These are phyloP conservation scores for Umbilicaria muhlenbergii DNA, from an alignment of 495 filamentous ascomycete genomes.

Conservation along the genomic window DNA sequence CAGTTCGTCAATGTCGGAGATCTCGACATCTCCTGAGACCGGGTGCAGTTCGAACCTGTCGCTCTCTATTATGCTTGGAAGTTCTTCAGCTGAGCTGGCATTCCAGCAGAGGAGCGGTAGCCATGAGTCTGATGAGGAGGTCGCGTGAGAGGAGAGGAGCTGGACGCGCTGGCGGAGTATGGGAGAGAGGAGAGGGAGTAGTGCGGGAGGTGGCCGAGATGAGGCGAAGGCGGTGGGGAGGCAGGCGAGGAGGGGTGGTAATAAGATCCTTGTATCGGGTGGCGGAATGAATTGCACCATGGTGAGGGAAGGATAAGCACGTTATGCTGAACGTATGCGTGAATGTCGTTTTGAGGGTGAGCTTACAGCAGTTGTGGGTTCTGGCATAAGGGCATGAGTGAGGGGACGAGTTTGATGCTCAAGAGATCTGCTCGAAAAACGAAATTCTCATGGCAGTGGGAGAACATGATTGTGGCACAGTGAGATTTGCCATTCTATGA, in stretches of 20 bases:
- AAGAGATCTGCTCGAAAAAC: too few species aligned
- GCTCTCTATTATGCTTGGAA: slow-evolving; percentile 47
- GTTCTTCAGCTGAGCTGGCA: slow-evolving; percentile 42
- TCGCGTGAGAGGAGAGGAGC: slow-evolving; percentile 41
- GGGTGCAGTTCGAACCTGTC: slow-evolving; percentile 76
- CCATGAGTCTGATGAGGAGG: slow-evolving; percentile 62
- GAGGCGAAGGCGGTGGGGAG: slow-evolving; percentile 76
- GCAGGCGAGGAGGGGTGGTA: slow-evolving; percentile 67
- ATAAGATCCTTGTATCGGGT: slow-evolving; percentile 46
- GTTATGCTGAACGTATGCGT: too few species aligned
- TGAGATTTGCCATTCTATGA: too few species aligned
- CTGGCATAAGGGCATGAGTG: too few species aligned
- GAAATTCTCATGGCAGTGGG: too few species aligned
- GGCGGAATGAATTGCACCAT: slow-evolving; percentile 43
- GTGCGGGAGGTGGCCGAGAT: slow-evolving; percentile 53
- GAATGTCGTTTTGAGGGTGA: too few species aligned
- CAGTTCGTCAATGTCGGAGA: slow-evolving; percentile 44
- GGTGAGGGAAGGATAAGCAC: neutral
- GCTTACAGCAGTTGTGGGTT: too few species aligned
- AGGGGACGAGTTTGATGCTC: too few species aligned
- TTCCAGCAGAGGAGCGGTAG: slow-evolving; percentile 84
- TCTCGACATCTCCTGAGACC: slow-evolving; percentile 79
- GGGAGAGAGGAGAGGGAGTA: slow-evolving; percentile 74
- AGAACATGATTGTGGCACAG: too few species aligned
- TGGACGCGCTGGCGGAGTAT: slow-evolving; percentile 82